Conservation (phyloP, 306 rosid species). For the Cucumis melo region DNA sequence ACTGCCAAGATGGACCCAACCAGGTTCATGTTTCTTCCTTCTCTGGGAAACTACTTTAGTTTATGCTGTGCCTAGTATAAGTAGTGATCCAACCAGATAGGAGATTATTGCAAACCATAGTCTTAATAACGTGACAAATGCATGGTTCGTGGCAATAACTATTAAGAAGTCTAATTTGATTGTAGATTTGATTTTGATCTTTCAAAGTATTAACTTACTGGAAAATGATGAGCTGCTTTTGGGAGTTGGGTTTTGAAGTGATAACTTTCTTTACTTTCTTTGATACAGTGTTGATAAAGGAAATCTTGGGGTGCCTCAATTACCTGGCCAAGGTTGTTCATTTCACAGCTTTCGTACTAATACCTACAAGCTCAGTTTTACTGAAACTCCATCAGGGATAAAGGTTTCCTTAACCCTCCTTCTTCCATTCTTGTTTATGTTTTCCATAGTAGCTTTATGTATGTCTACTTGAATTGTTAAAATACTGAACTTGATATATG, state of each 20-base stretch:
- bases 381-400: slow-evolving; percentile 88
- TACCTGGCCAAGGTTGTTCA: slow-evolving; percentile 98
- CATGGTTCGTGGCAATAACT: neutral
- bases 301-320: slow-evolving; percentile 89
- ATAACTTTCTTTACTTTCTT: slow-evolving; percentile 1
- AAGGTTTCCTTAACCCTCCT: slow-evolving; percentile 32
- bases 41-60: neutral
- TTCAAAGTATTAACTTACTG: neutral
- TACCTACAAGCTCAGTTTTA: slow-evolving; percentile 87
- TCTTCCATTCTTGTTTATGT: neutral
- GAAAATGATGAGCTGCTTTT: neutral
- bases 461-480: neutral
- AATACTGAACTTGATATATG: neutral
- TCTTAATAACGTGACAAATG: neutral
- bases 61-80: neutral
- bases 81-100: neutral
- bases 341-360: slow-evolving; percentile 90
- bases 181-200: neutral
- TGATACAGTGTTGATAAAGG: slow-evolving; percentile 65
- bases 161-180: neutral
- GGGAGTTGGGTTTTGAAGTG: neutral
- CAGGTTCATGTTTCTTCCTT: slow-evolving; percentile 5
- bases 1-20: slow-evolving; percentile 96
- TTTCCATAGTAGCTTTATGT: neutral
- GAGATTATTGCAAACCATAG: neutral